Percentiles rank a stretch among this genome's conserved stretches.
Conservation (phyloP, 129 eudicot species). For the Flaveria linearis region DNA sequence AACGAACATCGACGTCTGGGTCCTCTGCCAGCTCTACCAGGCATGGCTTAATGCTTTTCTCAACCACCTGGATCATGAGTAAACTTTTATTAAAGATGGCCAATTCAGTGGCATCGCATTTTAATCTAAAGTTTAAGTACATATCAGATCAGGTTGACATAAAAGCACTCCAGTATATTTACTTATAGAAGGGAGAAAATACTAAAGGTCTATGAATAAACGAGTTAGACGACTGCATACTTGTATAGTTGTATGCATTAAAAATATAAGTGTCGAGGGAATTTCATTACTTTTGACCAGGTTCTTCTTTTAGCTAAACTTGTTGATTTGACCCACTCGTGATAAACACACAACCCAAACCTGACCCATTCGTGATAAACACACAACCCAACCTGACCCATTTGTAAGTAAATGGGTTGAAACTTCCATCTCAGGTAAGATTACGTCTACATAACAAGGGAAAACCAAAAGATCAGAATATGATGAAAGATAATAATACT, state of each 20-base stretch:
- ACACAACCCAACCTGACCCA: not conserved
- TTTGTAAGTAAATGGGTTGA: not conserved
- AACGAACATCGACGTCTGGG: conserved; percentile 98
- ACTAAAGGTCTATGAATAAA: not conserved
- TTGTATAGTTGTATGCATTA: not conserved
- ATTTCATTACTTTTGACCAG: not conserved
- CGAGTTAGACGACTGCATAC: not conserved
- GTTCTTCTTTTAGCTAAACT: not conserved
- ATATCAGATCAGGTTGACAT: not conserved
- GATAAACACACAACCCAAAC: not conserved
- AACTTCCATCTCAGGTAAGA: not conserved
- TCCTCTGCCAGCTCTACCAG: conserved; percentile 93
- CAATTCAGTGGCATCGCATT: not conserved
- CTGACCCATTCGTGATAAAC: not conserved
- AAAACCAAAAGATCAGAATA: conserved; percentile 1
- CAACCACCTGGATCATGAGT: conserved; percentile 66
- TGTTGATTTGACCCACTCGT: not conserved
- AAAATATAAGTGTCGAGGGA: not conserved
- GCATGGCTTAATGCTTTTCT: conserved; percentile 69
- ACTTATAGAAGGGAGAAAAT: not conserved
- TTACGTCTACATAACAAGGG: not conserved
- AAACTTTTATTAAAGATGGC: not conserved
- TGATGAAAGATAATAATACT: conserved; percentile 27
- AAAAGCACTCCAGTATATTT: not conserved
- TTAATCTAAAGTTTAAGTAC: not conserved